These are phyloP conservation scores for Arachnomyces sp. DNA, from an alignment of 2,329 filamentous ascomycete species.

Conservation along the genomic window DNA sequence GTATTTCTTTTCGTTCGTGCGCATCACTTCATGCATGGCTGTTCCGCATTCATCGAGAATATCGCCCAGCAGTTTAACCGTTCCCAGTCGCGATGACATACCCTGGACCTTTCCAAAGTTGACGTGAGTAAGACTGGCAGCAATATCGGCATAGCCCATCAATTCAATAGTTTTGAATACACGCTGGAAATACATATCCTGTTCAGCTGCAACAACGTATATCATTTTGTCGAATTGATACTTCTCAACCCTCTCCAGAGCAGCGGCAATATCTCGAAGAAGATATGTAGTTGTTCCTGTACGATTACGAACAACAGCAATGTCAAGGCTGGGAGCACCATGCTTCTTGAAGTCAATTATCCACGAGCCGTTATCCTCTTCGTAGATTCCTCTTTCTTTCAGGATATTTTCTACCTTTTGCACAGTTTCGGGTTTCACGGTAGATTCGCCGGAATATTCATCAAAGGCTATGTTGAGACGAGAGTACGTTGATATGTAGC, in stretches of 20 bases:
- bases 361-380: slow-evolving; percentile 64
- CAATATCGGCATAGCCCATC: slow-evolving; percentile 61
- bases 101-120: slow-evolving; percentile 67
- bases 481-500: slow-evolving; percentile 61
- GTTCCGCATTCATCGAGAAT: slow-evolving; percentile 68
- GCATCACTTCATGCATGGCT: slow-evolving; percentile 88
- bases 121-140: slow-evolving; percentile 62
- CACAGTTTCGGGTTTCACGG: slow-evolving; percentile 62
- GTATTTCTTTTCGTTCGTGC: slow-evolving; percentile 74
- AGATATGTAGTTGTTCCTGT: slow-evolving; percentile 71
- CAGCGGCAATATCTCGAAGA: slow-evolving; percentile 69
- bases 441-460: slow-evolving; percentile 65
- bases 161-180: slow-evolving; percentile 71
- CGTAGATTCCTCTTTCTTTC: slow-evolving; percentile 56
- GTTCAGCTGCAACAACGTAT: slow-evolving; percentile 66
- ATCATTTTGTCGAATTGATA: slow-evolving; percentile 69
- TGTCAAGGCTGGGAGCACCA: slow-evolving; percentile 60
- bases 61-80: slow-evolving; percentile 58
- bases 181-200: slow-evolving; percentile 66
- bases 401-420: slow-evolving; percentile 54
- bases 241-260: slow-evolving; percentile 57
- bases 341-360: slow-evolving; percentile 66
- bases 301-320: slow-evolving; percentile 63
- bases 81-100: slow-evolving; percentile 64
- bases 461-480: slow-evolving; percentile 66